Percentiles rank a stretch among this genome's conserved stretches.
These are phyloP conservation scores for Mycosarcoma mackinlayi DNA, from an alignment of 1,284 basidiomycete genomes.

Conservation along the genomic window DNA sequence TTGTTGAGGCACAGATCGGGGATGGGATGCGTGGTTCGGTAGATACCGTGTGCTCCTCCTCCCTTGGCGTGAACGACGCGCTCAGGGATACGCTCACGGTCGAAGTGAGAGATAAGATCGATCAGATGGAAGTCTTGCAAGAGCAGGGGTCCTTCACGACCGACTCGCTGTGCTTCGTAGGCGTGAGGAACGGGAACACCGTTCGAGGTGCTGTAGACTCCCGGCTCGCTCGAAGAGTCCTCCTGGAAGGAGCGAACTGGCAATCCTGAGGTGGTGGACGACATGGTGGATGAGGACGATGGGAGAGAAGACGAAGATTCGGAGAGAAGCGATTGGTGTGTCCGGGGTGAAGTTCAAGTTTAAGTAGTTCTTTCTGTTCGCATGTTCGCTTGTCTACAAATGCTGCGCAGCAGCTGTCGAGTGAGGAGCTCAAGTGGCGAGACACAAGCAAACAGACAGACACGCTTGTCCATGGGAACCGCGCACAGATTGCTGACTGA, in stretches of 20 bases:
- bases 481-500: conserved; percentile 3
- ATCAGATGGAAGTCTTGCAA: conserved; percentile 73
- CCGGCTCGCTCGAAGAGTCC: conserved; percentile 29
- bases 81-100: conserved; percentile 66
- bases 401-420: too few species aligned
- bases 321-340: too few species aligned
- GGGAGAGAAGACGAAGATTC: not conserved
- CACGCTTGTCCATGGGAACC: too few species aligned
- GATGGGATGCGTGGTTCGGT: conserved; percentile 53
- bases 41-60: conserved; percentile 58
- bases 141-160: conserved; percentile 81
- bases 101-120: conserved; percentile 54
- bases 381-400: too few species aligned
- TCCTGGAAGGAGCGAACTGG: conserved; percentile 34
- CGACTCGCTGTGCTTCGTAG: conserved; percentile 80
- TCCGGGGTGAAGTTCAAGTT: not conserved
- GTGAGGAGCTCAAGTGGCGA: too few species aligned
- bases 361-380: not conserved
- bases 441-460: too few species aligned
- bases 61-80: conserved; percentile 64
- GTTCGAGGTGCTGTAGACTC: conserved; percentile 50
- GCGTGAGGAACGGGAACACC: conserved; percentile 71
- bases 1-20: conserved; percentile 42
- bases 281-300: conserved; percentile 14
- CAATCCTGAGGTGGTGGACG: conserved; percentile 33